Percentiles rank a stretch among this genome's conserved stretches.
Conservation (phyloP, 2,329 filamentous ascomycete species). For the Colletotrichum nymphaeae region DNA sequence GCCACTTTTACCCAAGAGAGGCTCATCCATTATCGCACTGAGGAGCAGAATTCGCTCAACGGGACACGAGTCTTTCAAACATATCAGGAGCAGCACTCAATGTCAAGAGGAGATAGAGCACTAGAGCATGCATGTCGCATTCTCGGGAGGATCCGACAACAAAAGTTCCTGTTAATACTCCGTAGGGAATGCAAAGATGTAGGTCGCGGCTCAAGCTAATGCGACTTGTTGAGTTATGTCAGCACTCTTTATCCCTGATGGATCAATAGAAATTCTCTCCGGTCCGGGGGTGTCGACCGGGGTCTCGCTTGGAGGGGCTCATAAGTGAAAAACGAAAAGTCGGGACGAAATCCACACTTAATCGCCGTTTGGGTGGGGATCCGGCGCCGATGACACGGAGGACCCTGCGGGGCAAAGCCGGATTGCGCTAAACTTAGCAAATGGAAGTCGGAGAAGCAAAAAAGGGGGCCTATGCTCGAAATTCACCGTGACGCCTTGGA, state of each 20-base stretch:
- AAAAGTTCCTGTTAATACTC: background rate
- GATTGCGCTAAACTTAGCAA: constrained; percentile 3
- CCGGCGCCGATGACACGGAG: constrained; percentile 6
- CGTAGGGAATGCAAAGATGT: background rate
- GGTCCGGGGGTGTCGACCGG: background rate
- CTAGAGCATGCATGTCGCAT: background rate
- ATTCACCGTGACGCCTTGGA: background rate
- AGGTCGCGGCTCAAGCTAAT: background rate
- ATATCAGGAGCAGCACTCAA: too few species aligned
- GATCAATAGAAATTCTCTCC: background rate
- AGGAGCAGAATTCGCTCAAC: too few species aligned
- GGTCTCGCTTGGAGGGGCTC: constrained; percentile 16
- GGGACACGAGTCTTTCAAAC: too few species aligned
- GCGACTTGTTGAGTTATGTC: constrained; percentile 8
- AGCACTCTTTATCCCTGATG: background rate
- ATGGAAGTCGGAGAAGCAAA: background rate
- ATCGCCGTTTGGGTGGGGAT: background rate
- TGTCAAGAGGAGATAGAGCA: too few species aligned
- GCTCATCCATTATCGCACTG: too few species aligned
- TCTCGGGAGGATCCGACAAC: background rate
- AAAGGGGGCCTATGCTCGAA: background rate
- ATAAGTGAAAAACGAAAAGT: background rate
- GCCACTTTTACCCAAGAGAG: too few species aligned
- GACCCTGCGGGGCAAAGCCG: background rate
- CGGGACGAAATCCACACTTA: constrained; percentile 10